Conservation (phyloP, 768 basidiomycete genomes). For the Psilocybe cubensis region DNA sequence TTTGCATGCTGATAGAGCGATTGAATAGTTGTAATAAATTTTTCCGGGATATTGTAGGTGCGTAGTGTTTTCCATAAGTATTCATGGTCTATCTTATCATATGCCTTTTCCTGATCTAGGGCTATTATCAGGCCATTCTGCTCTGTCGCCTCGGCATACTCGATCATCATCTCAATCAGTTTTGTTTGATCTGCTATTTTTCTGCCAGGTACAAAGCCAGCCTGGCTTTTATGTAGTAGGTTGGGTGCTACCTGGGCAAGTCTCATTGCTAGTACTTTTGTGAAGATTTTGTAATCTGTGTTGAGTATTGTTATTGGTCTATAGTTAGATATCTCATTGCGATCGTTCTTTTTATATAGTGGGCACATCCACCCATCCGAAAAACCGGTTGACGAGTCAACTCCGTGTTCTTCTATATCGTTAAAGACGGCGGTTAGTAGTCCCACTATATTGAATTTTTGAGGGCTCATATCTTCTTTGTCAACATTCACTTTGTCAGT, state of each 20-base stretch:
- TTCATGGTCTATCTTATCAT: constrained; percentile 36
- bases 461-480: constrained; percentile 1
- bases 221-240: constrained; percentile 38
- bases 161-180: constrained; percentile 29
- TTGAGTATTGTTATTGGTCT: constrained; percentile 40
- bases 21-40: constrained; percentile 31
- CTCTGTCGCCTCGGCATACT: constrained; percentile 23
- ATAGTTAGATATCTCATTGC: constrained; percentile 35
- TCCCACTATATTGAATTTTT: constrained; percentile 17
- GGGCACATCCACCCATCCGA: constrained; percentile 40
- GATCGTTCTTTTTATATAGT: constrained; percentile 45
- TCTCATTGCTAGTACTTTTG: constrained; percentile 24
- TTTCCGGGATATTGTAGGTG: constrained; percentile 24
- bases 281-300: constrained; percentile 39
- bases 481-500: no score
- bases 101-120: constrained; percentile 42
- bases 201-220: constrained; percentile 39
- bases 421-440: constrained; percentile 19
- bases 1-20: constrained; percentile 30
- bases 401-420: constrained; percentile 31
- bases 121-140: constrained; percentile 29
- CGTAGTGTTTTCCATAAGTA: constrained; percentile 31
- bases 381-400: constrained; percentile 20
- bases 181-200: constrained; percentile 36
- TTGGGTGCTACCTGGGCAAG: constrained; percentile 16